These are phyloP conservation scores for Globisporangium canariense DNA, from an alignment of 352 stramenopile genomes.

Conservation along the genomic window DNA sequence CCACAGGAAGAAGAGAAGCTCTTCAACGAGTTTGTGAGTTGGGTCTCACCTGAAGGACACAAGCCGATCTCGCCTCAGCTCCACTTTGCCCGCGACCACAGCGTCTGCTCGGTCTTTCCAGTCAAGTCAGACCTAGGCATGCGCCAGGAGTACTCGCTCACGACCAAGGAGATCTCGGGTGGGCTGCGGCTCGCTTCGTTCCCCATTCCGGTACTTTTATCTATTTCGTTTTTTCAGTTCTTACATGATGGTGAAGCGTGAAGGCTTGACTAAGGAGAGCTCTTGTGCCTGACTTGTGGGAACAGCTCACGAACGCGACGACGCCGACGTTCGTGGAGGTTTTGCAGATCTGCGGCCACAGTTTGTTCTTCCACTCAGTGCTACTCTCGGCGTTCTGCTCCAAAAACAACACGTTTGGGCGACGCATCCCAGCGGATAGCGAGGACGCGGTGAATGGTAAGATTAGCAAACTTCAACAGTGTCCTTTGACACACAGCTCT, in stretches of 20 bases:
- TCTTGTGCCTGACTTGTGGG: not conserved
- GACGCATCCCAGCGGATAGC: constrained; percentile 52
- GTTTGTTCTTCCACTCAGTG: constrained; percentile 84
- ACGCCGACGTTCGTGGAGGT: constrained; percentile 55
- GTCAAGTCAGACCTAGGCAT: constrained; percentile 47
- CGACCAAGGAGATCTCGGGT: constrained; percentile 85
- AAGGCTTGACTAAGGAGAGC: not conserved
- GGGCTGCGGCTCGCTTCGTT: constrained; percentile 77
- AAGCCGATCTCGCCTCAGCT: constrained; percentile 69
- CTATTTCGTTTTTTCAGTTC: no score
- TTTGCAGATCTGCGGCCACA: constrained; percentile 79
- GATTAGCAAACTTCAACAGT: not conserved
- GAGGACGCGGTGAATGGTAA: constrained; percentile 65
- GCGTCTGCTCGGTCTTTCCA: constrained; percentile 65
- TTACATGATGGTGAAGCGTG: no score
- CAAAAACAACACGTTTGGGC: constrained; percentile 68
- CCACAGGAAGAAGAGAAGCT: constrained; percentile 67
- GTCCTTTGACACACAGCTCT: no score
- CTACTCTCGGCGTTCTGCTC: constrained; percentile 73
- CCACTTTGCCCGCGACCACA: constrained; percentile 74
- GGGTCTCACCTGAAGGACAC: constrained; percentile 51
- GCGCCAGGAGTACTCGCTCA: constrained; percentile 76
- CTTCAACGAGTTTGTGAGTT: constrained; percentile 86
- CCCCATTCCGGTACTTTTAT: constrained; percentile 79
- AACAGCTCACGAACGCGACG: constrained; percentile 58